Percentiles rank a stretch among this genome's conserved stretches.
These are phyloP conservation scores for Termitomyces sp. DNA, from an alignment of 768 basidiomycete species.

Conservation along the genomic window DNA sequence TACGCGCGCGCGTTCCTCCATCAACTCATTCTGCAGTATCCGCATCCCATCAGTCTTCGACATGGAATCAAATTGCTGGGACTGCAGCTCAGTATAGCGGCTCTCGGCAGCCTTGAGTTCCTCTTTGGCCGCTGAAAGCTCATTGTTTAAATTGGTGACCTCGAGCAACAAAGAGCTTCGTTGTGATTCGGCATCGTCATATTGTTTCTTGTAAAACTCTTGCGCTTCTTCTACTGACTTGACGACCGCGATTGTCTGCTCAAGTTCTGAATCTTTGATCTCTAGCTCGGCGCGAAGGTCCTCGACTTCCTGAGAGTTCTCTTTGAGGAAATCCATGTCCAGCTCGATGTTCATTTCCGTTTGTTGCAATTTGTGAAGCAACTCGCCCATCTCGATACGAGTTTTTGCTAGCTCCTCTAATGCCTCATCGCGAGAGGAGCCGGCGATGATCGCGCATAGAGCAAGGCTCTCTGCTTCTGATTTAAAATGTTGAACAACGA, in stretches of 20 bases:
- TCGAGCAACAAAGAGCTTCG: slow-evolving; percentile 64
- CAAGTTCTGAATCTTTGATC: slow-evolving; percentile 23
- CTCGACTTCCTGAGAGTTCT: slow-evolving; percentile 30
- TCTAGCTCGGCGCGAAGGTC: slow-evolving; percentile 30
- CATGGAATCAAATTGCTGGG: slow-evolving; percentile 63
- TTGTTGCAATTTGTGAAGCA: slow-evolving; percentile 20
- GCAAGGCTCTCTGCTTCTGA: slow-evolving; percentile 17
- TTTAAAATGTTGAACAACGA: slow-evolving; percentile 36
- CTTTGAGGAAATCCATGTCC: slow-evolving; percentile 29
- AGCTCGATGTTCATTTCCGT: slow-evolving; percentile 25
- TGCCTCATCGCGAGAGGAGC: slow-evolving; percentile 8
- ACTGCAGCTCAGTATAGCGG: slow-evolving; percentile 58
- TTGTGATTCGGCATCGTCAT: slow-evolving; percentile 57
- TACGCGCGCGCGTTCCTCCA: slow-evolving; percentile 63
- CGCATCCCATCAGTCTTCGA: slow-evolving; percentile 48
- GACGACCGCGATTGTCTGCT: slow-evolving; percentile 24
- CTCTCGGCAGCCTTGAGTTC: slow-evolving; percentile 53
- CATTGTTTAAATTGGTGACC: slow-evolving; percentile 55
- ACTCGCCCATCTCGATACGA: slow-evolving; percentile 17
- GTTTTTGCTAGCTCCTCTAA: slow-evolving; percentile 10
- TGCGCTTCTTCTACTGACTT: slow-evolving; percentile 26
- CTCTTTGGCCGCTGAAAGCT: slow-evolving; percentile 46
- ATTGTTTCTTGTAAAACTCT: slow-evolving; percentile 36
- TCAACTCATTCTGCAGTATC: slow-evolving; percentile 57
- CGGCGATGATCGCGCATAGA: background rate